These are phyloP conservation scores for Atkinsonella hypoxylon DNA, from an alignment of 2,329 filamentous ascomycete species.

Conservation along the genomic window DNA sequence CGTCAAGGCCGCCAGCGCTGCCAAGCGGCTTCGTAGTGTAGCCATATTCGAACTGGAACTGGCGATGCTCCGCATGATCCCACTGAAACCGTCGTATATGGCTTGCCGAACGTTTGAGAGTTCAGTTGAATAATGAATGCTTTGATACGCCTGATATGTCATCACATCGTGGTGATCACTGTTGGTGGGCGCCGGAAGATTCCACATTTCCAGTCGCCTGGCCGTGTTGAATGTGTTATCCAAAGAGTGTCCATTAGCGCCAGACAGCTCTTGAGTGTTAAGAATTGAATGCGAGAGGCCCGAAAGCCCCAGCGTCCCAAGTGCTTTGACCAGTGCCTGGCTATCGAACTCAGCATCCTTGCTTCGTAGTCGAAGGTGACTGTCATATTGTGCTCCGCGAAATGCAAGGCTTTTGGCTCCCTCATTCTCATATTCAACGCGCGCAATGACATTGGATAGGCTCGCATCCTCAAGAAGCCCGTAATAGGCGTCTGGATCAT, in stretches of 20 bases:
- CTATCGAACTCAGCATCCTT: constrained; percentile 45
- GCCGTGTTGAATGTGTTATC: constrained; percentile 71
- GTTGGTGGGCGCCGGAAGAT: constrained; percentile 60
- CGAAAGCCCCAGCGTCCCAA: constrained; percentile 72
- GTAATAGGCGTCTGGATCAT: constrained; percentile 94
- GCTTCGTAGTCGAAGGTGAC: constrained; percentile 55
- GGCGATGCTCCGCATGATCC: constrained; percentile 46
- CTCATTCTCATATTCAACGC: constrained; percentile 81
- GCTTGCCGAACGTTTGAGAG: constrained; percentile 38
- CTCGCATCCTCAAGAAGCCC: constrained; percentile 71
- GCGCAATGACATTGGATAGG: constrained; percentile 63
- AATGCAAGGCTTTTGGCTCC: constrained; percentile 82
- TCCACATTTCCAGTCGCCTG: constrained; percentile 80
- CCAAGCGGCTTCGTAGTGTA: constrained; percentile 41
- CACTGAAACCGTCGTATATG: constrained; percentile 51
- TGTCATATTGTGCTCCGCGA: constrained; percentile 82
- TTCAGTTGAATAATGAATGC: constrained; percentile 55
- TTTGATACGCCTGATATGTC: constrained; percentile 72
- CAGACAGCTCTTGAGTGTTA: constrained; percentile 50
- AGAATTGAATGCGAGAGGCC: constrained; percentile 75
- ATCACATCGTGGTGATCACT: constrained; percentile 53
- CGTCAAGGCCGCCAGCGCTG: constrained; percentile 58
- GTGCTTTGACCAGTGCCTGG: constrained; percentile 59
- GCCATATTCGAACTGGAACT: constrained; percentile 36
- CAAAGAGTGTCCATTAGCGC: constrained; percentile 44